phyloP scores from a whole-genome alignment of 192 early-diverging fungal genomes.

The Dispira parvispora region DNA sequence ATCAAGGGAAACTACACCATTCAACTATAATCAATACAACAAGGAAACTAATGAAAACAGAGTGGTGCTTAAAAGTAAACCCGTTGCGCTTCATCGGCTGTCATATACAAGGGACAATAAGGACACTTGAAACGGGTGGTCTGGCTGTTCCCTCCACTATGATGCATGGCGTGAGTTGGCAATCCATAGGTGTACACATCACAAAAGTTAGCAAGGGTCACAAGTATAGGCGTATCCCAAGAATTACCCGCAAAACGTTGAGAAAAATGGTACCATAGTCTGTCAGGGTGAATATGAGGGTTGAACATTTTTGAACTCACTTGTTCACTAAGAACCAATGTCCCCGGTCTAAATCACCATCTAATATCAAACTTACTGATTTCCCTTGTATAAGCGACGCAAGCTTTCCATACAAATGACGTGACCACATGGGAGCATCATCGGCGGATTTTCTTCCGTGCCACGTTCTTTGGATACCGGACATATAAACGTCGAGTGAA shows the following conservation, averaged over 20 bases:
- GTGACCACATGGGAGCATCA: constrained; percentile 96
- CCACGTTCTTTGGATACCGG: constrained; percentile 94
- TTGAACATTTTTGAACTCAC: background rate
- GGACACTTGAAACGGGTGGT: constrained; percentile 78
- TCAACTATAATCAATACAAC: too few species aligned
- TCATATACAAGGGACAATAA: constrained; percentile 84
- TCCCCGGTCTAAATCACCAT: too few species aligned
- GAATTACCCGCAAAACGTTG: background rate
- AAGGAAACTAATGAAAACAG: too few species aligned
- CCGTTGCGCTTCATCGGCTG: constrained; percentile 50
- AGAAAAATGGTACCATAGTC: background rate
- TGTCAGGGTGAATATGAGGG: background rate
- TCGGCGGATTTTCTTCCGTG: constrained; percentile 85
- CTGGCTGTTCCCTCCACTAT: constrained; percentile 13
- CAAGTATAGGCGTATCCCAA: background rate
- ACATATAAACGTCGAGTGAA: constrained; percentile 92
- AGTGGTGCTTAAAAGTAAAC: constrained; percentile 51
- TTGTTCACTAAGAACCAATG: background rate
- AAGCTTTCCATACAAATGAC: constrained; percentile 88
- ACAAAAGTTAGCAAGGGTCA: background rate
- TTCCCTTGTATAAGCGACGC: constrained; percentile 57
- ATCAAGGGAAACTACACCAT: too few species aligned
- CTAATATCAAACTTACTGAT: constrained; percentile 21
- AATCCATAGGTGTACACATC: background rate
- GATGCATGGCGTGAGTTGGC: background rate